Percentiles rank a stretch among this genome's conserved stretches.
Evolutionary conservation across 116 monocot genomes (phyloP).

Genomic region (Trichopus zeylanicus): DNA sequence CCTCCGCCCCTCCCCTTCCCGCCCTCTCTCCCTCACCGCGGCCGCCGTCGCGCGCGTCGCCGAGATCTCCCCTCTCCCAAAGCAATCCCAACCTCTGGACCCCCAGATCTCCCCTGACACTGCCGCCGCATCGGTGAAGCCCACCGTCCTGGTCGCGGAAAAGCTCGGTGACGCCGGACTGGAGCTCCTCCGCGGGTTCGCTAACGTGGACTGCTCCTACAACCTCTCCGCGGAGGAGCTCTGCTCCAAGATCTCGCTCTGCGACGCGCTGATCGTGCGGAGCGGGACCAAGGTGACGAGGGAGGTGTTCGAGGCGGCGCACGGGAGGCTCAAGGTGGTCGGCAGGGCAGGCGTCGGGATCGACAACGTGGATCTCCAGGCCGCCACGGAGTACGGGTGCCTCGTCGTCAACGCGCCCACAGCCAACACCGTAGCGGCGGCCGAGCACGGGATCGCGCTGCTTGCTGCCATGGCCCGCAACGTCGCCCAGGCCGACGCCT

Average conservation of each 20-base stretch:
- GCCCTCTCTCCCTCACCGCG: neutral
- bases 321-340: conserved; percentile 59
- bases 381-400: conserved; percentile 75
- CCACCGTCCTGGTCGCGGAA: conserved; percentile 60
- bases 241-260: conserved; percentile 40
- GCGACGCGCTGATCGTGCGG: conserved; percentile 73
- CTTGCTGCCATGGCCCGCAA: conserved; percentile 74
- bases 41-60: neutral
- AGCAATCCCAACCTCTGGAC: neutral
- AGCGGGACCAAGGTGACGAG: conserved; percentile 78
- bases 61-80: neutral
- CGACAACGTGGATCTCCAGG: conserved; percentile 85
- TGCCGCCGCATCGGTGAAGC: conserved; percentile 15
- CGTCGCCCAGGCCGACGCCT: conserved; percentile 61
- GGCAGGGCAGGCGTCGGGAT: conserved; percentile 85
- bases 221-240: conserved; percentile 47
- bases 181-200: conserved; percentile 39
- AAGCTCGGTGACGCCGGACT: conserved; percentile 60
- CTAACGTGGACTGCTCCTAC: conserved; percentile 62
- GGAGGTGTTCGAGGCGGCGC: conserved; percentile 72
- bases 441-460: conserved; percentile 79
- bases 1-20: neutral
- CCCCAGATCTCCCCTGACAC: neutral
- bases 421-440: conserved; percentile 74
- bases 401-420: conserved; percentile 86